Percentiles rank a stretch among this genome's conserved stretches.
Conservation (phyloP, 2,329 filamentous ascomycete genomes). For the Fusarium xyrophilum region DNA sequence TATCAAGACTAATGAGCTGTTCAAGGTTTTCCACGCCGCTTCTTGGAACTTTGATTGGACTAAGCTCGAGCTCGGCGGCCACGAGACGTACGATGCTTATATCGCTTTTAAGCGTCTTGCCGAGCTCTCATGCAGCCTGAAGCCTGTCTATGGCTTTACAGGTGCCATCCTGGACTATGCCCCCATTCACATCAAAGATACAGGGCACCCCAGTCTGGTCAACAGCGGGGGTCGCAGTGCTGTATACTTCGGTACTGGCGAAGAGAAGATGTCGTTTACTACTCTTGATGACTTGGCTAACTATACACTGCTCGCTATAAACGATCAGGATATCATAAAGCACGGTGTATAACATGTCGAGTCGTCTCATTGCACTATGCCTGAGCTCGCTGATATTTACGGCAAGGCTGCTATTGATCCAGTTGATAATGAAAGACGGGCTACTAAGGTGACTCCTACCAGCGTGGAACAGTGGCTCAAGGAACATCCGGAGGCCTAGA, state of each 20-base stretch:
- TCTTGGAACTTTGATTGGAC: constrained; percentile 14
- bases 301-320: not conserved
- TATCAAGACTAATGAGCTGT: not conserved
- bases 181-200: constrained; percentile 1
- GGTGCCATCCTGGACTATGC: not conserved
- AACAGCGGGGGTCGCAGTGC: not conserved
- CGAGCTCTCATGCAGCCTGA: not conserved
- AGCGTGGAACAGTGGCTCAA: not conserved
- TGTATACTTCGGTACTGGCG: not conserved
- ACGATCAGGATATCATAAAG: not conserved
- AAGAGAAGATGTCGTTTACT: not conserved
- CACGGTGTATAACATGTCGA: not conserved
- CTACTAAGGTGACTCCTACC: not conserved
- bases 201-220: not conserved
- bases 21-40: constrained; percentile 2
- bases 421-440: not conserved
- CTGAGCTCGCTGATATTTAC: not conserved
- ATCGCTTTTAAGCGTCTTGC: constrained; percentile 13
- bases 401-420: not conserved
- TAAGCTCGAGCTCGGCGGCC: not conserved
- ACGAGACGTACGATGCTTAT: constrained; percentile 8
- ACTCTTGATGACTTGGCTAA: constrained; percentile 2
- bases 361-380: not conserved
- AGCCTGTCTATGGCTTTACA: not conserved
- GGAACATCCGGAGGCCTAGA: not conserved